Evolutionary conservation across 2,329 filamentous ascomycete genomes (phyloP), one percentile per base, ranked within the genome.

Genomic region (Alternaria metachromatica): DNA sequence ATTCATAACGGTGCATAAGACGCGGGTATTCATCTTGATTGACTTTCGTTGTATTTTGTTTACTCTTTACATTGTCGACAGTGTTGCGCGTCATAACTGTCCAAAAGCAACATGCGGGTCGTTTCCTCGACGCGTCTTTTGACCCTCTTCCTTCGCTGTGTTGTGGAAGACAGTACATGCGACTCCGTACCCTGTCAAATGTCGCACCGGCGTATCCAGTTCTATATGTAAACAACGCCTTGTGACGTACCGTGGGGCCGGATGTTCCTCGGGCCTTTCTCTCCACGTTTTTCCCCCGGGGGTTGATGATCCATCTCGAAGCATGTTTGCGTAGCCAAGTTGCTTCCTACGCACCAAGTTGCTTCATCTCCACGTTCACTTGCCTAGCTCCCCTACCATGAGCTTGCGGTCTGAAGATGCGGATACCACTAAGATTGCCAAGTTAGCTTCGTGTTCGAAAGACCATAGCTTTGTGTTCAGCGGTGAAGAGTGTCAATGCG

Each of bases 361-460:
- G 61, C 65, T 60, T 50, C 33, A 55, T 46, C 58, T 37, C 53
- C 54, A 23, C 62, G 45, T 56, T 83, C 87, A 89, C 86, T 85
- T 90, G 84, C 85, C 85, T 64, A 97, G 83, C 82, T 97, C 94
- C 63, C 94, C 94, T 6, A 97, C 85, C 68, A 97, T 85, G 76
- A 97, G 86, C 46, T 88, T 95, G 54, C 92, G 89, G 82, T 97
- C 94, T n/a, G 94, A 96, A 9, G 93, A 97, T 26, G 90, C 93
- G 59, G 94, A 96, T 46, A 97, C 87, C 79, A 97, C 93, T 97
- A 68, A 45, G 25, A 55, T 67, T 63, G 72, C 71, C 71, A 74
- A 74, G 73, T 78, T 60, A 78, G 76, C 70, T 58, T 67, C 55
- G 60, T 60, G 57, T 28, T 50, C 60, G 20, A 50, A 23, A 46